Evolutionary conservation across 2,329 filamentous ascomycete species (phyloP).

Genomic region (Metarhizium brunneum): DNA sequence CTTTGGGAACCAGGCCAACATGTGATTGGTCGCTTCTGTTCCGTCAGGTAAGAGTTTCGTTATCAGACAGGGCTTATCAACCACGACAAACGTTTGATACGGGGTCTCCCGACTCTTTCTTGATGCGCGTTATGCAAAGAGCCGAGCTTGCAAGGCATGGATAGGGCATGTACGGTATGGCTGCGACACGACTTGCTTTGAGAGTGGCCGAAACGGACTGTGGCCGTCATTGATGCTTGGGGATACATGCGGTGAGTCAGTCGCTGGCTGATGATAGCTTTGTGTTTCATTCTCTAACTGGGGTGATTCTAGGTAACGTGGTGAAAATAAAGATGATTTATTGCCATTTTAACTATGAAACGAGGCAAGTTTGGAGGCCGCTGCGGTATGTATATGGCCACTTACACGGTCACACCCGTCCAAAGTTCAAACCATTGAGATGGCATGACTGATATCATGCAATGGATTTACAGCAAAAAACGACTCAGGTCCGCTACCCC

Average conservation of each 20-base stretch:
- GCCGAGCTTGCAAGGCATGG: background rate
- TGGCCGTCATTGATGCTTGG: background rate
- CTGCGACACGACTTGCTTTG: background rate
- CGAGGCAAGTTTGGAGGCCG: too few relatives aligned
- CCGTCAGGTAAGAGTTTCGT: background rate
- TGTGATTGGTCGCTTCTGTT: background rate
- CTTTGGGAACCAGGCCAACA: background rate
- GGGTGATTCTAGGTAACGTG: too few relatives aligned
- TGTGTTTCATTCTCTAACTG: too few relatives aligned
- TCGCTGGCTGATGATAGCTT: too few relatives aligned
- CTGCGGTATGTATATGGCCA: too few relatives aligned
- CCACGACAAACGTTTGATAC: background rate
- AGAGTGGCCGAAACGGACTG: background rate
- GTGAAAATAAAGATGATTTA: too few relatives aligned
- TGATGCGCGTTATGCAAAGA: background rate
- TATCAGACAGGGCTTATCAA: background rate
- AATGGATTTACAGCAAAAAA: too few relatives aligned
- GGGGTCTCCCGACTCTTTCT: background rate
- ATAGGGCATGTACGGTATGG: background rate
- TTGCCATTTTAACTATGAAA: too few relatives aligned
- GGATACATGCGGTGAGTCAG: background rate
- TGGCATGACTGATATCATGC: too few relatives aligned
- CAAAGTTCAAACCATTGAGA: too few relatives aligned
- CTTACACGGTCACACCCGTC: too few relatives aligned
- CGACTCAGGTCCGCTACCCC: too few relatives aligned